Evolutionary conservation across 2,329 filamentous ascomycete species (phyloP), one percentile per base, ranked within the genome.

Genomic region (Ilyonectria destructans): DNA sequence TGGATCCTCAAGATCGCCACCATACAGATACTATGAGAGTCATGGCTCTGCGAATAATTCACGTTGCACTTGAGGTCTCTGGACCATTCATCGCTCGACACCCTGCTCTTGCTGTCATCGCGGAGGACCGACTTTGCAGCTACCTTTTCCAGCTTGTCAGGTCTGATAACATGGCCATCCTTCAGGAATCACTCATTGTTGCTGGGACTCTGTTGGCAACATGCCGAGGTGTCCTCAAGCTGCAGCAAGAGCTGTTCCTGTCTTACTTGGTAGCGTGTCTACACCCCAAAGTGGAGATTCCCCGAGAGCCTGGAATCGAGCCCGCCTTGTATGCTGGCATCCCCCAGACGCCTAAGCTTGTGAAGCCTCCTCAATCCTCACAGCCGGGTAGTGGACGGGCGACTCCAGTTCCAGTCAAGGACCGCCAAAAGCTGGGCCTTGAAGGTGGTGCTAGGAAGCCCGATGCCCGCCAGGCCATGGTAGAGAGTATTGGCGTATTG

Each of bases 391-490:
- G 95, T 77, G 96, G 96, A 8, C 89, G 95, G 61, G 91, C 93
- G 40, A 98, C 96, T 2, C 96, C 96, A 33, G 94, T 98, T 2
- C 92, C 94, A 7, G 92, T 98, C 61, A 95, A 95, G 78, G 96
- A 99, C 77, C 90, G 96, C 60, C 95, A 97, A 80, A 96, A 94
- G 79, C 88, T 98, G 40, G 96, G 96, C 0, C 85, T 99, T 77
- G 96, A 98, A 81, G 96, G 96, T 2, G 95, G 96, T 9, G 90
- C 93, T 40, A 89, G 96, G 69, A 97, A 97, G 79, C 96, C 96
- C 4, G 97, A 99, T 81, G 95, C 96, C 33, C 89, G 96, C 73
- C 96, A 99, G 84, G 95, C 96, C 35, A 99, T 99, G 96, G 94
- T 99, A 5, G 96, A 99, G 82, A 97, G 93, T 74, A 92, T 99